Evolutionary conservation across 176 grass and related monocot genomes (phyloP), one percentile per base, ranked within the genome.

Genomic region (Dactylis glomerata): DNA sequence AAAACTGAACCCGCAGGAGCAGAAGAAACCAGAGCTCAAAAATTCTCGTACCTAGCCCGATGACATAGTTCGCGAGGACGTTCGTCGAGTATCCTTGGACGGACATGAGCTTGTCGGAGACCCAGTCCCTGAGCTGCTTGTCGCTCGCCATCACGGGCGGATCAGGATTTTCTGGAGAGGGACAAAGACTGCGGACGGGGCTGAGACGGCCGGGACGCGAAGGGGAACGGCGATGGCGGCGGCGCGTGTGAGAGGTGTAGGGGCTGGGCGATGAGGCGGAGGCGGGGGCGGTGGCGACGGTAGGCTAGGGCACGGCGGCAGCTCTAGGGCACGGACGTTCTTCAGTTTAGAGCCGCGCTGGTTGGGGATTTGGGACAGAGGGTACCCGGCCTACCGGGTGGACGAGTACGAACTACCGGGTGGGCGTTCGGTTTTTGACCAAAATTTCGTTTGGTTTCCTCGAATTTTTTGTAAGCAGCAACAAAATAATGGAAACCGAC

Each of bases 41-140:
- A 31, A 49, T 11, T 3, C 20, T 23, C 49, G 36, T 83, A 97
- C 94, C 88, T 19, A 98, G 78, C 32, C 95, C 83, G 51, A 98
- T 98, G 75, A 95, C 89, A 19, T 98, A 98, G 47, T 95, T 87
- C 31, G 89, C 88, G 19, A 95, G 85, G 22, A 98, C 81, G 45
- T 67, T 79, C 9, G 86, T 90, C 42, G 95, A 95, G 85, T 88
- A 98, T 3, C 92, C 95, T 45, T 93, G 83, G 30, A 98, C 51
- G 0, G 86, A 58, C 85, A 98, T 98, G 76, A 98, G 76, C 68
- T 92, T 91, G 80, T 95, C 92, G 3, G 90, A 92, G 24, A 98
- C 95, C 95, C 95, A 98, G 24, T 88, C 92, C 87, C 79, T 92
- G 45, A 95, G 83, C 72, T 94, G 81, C 50, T 75, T 81, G 41